Base-by-base conservation (phyloP, 2,329 filamentous ascomycete species). In the Calonectria honghensis region DNA sequence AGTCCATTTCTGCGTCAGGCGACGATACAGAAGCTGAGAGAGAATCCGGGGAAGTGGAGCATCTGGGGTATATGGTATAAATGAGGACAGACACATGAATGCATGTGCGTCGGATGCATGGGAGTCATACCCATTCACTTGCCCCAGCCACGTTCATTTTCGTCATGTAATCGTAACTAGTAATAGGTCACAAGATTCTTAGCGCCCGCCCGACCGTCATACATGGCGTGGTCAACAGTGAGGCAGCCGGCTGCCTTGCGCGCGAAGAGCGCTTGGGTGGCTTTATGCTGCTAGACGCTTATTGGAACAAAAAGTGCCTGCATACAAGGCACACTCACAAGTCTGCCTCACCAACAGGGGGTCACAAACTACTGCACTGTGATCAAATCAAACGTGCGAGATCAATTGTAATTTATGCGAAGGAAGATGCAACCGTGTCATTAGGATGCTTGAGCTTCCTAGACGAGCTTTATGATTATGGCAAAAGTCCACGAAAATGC, bases 21-120 rank as follows among this genome's bases (percentile, higher is more conserved):
- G 35, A 63, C 35, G 6, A 29, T 63, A 24, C 24, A 31, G 10
- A 35, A 63, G 6, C 13, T 1, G 35, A 18, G 35, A 16, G 18
- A 52, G 50, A 54, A 41, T 24, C 35, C 4, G 57, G 57, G 57
- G 57, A 63, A 63, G 57, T 63, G 35, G 57, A 20, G 57, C 5
- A 61, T 37, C 35, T 7, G 57, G 32, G 54, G 54, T 61, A 20
- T n/a, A 11, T 48, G 24, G 50, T 24, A 41, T 61, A 63, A 14
- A 29, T 29, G 57, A 41, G 24, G 24, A 10, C 2, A 13, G 32
- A 35, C 1, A 27, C 35, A 37, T 4, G n/a, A 16, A 45, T 39
- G 6, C 37, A 13, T 24, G 24, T 24, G 24, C 24, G 24, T 24
- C 32, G 32, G 54, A 18, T 37, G 31, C 35, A 20, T 41, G 57